Evolutionary conservation across 2,329 filamentous ascomycete genomes (phyloP).

Genomic region (Ophiocordyceps polyrhachis-furcata): DNA sequence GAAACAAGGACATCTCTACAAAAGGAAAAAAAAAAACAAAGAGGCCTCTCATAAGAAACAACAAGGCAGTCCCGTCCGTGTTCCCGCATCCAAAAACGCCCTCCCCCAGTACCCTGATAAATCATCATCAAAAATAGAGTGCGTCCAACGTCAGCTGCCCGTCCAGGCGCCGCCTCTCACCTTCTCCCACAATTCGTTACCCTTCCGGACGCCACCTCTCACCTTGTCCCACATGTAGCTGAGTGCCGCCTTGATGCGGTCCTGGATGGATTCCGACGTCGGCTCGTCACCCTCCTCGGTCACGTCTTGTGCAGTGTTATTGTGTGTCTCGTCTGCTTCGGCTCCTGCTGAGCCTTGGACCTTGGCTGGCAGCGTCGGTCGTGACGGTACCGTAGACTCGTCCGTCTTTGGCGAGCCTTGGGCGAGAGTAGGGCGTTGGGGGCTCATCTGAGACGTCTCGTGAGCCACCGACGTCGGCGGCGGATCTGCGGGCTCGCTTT

Average conservation of each 20-base stretch:
- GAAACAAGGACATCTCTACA: too few relatives aligned
- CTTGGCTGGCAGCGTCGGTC: constrained; percentile 1
- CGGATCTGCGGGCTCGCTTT: constrained; percentile 36
- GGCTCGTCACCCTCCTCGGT: constrained; percentile 4
- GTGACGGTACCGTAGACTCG: constrained; percentile 1
- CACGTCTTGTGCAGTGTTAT: constrained; percentile 1
- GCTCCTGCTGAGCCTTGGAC: not conserved
- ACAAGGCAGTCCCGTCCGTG: not conserved
- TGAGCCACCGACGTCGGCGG: constrained; percentile 7
- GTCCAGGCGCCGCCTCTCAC: constrained; percentile 11
- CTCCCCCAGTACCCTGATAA: not conserved
- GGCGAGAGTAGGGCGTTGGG: constrained; percentile 3
- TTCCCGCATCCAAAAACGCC: not conserved
- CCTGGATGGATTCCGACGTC: constrained; percentile 8
- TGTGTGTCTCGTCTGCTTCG: constrained; percentile 3
- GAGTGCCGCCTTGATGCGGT: constrained; percentile 21
- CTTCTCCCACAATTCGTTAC: constrained; percentile 13
- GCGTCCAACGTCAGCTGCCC: not conserved
- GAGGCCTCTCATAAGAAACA: too few relatives aligned
- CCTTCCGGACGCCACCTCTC: constrained; percentile 6
- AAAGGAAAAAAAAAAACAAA: too few relatives aligned
- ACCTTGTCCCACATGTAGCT: constrained; percentile 27
- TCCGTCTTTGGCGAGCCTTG: not conserved
- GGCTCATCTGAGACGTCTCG: constrained; percentile 4
- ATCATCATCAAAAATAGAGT: not conserved